phyloP scores from a whole-genome alignment of 176 grass and related monocot genomes.

The Aegilops umbellulata region DNA sequence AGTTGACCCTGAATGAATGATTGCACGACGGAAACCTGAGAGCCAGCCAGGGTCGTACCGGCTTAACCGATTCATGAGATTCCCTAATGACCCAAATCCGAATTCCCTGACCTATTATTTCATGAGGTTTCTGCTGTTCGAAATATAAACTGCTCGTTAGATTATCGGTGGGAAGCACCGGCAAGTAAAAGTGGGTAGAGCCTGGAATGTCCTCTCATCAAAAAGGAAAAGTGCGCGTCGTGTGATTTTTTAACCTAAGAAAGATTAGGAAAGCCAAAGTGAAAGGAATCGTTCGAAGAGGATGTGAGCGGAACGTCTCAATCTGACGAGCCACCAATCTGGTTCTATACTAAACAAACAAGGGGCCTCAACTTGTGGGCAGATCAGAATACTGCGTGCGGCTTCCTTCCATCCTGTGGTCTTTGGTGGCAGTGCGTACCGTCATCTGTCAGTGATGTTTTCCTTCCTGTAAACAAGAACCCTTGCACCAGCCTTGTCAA shows the following conservation, averaged over 20 bases:
- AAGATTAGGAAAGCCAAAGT: neutral
- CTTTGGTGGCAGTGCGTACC: neutral
- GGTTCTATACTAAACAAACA: neutral
- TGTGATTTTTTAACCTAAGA: neutral
- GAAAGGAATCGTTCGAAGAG: conserved; percentile 22
- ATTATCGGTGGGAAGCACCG: neutral
- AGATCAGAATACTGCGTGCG: conserved; percentile 3
- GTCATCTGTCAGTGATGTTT: neutral
- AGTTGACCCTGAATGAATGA: conserved; percentile 16
- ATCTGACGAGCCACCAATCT: neutral
- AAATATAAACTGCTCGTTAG: neutral
- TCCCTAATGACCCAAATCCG: too few relatives aligned
- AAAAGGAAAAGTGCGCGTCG: neutral
- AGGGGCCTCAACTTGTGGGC: neutral
- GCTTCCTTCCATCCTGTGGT: neutral
- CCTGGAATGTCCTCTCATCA: neutral
- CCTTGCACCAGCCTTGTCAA: neutral
- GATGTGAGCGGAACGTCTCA: conserved; percentile 35
- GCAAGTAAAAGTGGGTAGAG: neutral
- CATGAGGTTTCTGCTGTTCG: neutral
- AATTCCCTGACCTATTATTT: too few relatives aligned
- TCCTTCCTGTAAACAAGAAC: neutral
- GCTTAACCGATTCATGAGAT: neutral
- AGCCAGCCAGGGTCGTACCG: neutral
- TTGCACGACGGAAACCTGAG: neutral